Evolutionary conservation across 1,139 yeast genomes (phyloP).

Genomic region (Nematodospora anomalae): DNA sequence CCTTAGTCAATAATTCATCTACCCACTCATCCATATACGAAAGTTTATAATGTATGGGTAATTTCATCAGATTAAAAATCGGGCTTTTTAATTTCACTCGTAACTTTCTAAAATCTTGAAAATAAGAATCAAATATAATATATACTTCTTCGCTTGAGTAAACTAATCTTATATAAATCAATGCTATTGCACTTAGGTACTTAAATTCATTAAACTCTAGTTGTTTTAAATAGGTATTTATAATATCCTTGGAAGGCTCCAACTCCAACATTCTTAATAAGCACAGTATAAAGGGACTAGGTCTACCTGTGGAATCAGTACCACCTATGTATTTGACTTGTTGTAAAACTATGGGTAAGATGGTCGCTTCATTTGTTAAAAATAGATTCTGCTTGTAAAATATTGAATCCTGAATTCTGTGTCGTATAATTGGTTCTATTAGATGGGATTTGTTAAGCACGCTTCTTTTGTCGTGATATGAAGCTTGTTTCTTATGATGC

Average conservation of each 20-base stretch:
- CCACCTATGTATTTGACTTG: slow-evolving; percentile 51
- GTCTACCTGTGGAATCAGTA: slow-evolving; percentile 48
- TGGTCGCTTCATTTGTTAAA: slow-evolving; percentile 55
- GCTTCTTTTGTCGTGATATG: slow-evolving; percentile 27
- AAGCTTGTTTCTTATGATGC: slow-evolving; percentile 19
- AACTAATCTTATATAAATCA: slow-evolving; percentile 57
- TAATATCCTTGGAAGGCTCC: slow-evolving; percentile 55
- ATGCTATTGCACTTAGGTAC: slow-evolving; percentile 61
- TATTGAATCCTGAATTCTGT: slow-evolving; percentile 63
- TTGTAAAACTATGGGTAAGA: slow-evolving; percentile 36
- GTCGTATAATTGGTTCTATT: slow-evolving; percentile 68
- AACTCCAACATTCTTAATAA: slow-evolving; percentile 62
- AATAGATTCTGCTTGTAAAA: slow-evolving; percentile 69
- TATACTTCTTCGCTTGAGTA: slow-evolving; percentile 48
- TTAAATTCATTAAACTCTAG: slow-evolving; percentile 51
- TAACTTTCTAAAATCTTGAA: slow-evolving; percentile 57
- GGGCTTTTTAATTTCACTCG: slow-evolving; percentile 24
- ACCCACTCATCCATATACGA: slow-evolving; percentile 61
- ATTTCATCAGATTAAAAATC: slow-evolving; percentile 25
- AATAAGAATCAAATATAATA: slow-evolving; percentile 49
- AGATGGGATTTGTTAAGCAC: slow-evolving; percentile 50
- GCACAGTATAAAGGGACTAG: slow-evolving; percentile 66
- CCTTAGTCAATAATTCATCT: slow-evolving; percentile 50
- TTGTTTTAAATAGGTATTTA: slow-evolving; percentile 53
- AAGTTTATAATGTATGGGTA: slow-evolving; percentile 31